A percentile compares a stretch with the other conserved stretches of the same genome.
phyloP scores from a whole-genome alignment of 2,329 filamentous ascomycete genomes.

The Hirsutella thompsonii region DNA sequence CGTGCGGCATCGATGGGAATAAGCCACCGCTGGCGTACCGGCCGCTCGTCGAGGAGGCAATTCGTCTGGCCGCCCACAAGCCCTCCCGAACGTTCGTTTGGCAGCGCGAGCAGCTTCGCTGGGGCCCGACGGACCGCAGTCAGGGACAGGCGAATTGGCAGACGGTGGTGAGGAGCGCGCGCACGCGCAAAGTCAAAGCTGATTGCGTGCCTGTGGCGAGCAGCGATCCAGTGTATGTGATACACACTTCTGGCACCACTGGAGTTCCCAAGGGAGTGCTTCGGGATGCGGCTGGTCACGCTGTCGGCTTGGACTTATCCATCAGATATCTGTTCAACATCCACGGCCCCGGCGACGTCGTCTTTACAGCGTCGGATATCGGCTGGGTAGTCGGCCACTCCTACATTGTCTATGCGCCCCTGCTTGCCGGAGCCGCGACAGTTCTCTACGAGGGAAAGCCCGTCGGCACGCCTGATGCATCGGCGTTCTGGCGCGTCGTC shows the following conservation, averaged over 20 bases:
- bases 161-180: constrained; percentile 57
- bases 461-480: constrained; percentile 74
- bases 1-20: constrained; percentile 78
- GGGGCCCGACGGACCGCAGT: constrained; percentile 56
- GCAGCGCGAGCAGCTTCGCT: constrained; percentile 67
- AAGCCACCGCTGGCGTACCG: constrained; percentile 72
- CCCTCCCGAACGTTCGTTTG: constrained; percentile 65
- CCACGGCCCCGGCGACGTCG: constrained; percentile 68
- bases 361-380: constrained; percentile 67
- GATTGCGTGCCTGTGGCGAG: constrained; percentile 67
- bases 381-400: constrained; percentile 64
- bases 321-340: constrained; percentile 76
- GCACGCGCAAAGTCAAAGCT: constrained; percentile 52
- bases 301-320: constrained; percentile 70
- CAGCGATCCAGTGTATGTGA: constrained; percentile 75
- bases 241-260: constrained; percentile 78
- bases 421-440: constrained; percentile 74
- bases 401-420: constrained; percentile 81
- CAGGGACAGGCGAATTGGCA: constrained; percentile 64
- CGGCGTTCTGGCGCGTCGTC: constrained; percentile 77
- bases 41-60: constrained; percentile 62
- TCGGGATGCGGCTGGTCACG: constrained; percentile 73
- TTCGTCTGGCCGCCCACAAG: constrained; percentile 55
- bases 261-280: constrained; percentile 74
- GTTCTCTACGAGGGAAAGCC: constrained; percentile 93